These are phyloP conservation scores for Tolypocladium nubicola DNA, from an alignment of 2,329 filamentous ascomycete species.

Conservation along the genomic window DNA sequence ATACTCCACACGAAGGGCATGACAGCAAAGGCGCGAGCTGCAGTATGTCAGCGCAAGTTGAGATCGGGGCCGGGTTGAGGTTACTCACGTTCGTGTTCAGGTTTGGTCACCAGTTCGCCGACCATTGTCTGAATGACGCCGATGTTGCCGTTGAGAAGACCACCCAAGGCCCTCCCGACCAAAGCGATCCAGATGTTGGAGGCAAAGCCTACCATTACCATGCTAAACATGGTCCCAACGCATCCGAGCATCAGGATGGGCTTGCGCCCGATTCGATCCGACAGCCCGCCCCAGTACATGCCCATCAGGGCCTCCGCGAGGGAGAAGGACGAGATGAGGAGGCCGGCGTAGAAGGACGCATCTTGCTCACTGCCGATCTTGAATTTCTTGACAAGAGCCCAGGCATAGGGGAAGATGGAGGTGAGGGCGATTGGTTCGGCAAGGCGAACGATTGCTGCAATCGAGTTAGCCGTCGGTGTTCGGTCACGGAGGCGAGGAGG, in stretches of 20 bases:
- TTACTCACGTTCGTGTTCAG: slow-evolving; percentile 74
- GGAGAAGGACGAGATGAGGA: slow-evolving; percentile 79
- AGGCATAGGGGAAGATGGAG: slow-evolving; percentile 87
- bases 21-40: slow-evolving; percentile 74
- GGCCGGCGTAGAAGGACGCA: slow-evolving; percentile 79
- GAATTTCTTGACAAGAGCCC: slow-evolving; percentile 70
- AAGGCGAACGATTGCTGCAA: slow-evolving; percentile 75
- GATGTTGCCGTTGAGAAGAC: slow-evolving; percentile 83
- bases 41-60: slow-evolving; percentile 8
- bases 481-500: neutral
- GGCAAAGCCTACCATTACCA: slow-evolving; percentile 75
- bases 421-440: slow-evolving; percentile 89
- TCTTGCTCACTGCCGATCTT: slow-evolving; percentile 59
- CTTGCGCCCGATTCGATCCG: slow-evolving; percentile 75
- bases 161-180: slow-evolving; percentile 63
- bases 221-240: slow-evolving; percentile 69
- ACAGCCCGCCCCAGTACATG: slow-evolving; percentile 79
- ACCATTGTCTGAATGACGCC: slow-evolving; percentile 91
- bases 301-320: slow-evolving; percentile 74
- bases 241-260: slow-evolving; percentile 76
- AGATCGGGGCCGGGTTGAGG: neutral
- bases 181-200: slow-evolving; percentile 78
- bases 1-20: slow-evolving; percentile 95
- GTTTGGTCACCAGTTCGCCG: slow-evolving; percentile 71
- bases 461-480: slow-evolving; percentile 8